A percentile compares a stretch with the other conserved stretches of the same genome.
Conservation (phyloP, 768 basidiomycete genomes). For the Clitopilus passeckerianus region DNA sequence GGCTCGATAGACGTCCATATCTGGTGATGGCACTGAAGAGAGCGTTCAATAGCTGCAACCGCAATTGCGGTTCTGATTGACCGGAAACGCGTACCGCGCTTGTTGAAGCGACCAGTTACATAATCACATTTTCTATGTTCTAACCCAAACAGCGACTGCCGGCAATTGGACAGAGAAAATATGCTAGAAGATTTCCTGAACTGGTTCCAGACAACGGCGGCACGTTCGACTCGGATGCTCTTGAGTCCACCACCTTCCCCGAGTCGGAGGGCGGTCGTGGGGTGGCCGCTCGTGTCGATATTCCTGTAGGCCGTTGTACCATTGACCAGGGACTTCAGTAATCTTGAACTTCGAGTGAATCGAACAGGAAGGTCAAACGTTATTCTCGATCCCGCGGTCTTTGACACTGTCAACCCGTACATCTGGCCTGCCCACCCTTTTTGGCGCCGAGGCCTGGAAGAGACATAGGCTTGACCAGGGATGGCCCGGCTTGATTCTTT, state of each 20-base stretch:
- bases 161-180: background rate
- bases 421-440: conserved; percentile 52
- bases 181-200: conserved; percentile 7
- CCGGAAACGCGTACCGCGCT: background rate
- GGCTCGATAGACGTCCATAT: background rate
- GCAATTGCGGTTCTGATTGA: background rate
- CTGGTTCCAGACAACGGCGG: conserved; percentile 63
- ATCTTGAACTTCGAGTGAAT: background rate
- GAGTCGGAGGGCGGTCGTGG: conserved; percentile 63
- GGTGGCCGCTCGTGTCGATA: conserved; percentile 66
- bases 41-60: no score
- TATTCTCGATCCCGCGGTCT: conserved; percentile 80
- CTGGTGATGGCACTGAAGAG: background rate
- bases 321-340: background rate
- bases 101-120: background rate
- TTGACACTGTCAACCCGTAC: conserved; percentile 79
- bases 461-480: conserved; percentile 53
- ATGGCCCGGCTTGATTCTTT: conserved; percentile 87
- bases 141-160: background rate
- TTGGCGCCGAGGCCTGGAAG: conserved; percentile 67
- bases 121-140: background rate
- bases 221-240: conserved; percentile 35
- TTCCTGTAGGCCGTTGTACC: conserved; percentile 44
- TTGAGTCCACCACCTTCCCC: conserved; percentile 44
- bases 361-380: conserved; percentile 59